phyloP scores from a whole-genome alignment of 2,329 filamentous ascomycete genomes.

The Aspergillus costaricaensis region DNA sequence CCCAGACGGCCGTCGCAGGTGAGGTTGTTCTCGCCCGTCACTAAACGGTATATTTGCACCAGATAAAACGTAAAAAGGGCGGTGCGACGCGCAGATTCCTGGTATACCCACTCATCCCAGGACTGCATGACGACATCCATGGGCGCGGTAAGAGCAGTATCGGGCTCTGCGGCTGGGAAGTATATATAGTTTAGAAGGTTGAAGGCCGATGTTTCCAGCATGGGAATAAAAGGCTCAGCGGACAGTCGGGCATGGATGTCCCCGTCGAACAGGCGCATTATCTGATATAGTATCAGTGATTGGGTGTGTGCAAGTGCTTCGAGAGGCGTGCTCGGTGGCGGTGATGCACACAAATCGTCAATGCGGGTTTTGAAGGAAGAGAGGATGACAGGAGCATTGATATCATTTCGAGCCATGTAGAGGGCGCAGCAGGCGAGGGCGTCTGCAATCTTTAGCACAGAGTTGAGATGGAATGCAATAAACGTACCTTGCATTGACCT shows the following conservation, averaged over 20 bases:
- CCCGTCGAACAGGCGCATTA: slow-evolving; percentile 55
- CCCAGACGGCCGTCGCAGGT: slow-evolving; percentile 32
- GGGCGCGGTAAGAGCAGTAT: slow-evolving; percentile 28
- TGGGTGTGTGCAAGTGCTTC: slow-evolving; percentile 50
- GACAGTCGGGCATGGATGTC: slow-evolving; percentile 47
- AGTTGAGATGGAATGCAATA: background rate
- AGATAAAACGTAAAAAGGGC: slow-evolving; percentile 54
- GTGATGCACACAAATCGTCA: slow-evolving; percentile 45
- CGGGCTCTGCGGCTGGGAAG: slow-evolving; percentile 19
- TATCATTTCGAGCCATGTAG: slow-evolving; percentile 52
- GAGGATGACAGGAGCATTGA: slow-evolving; percentile 53
- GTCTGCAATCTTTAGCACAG: slow-evolving; percentile 39
- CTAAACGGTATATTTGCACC: slow-evolving; percentile 25
- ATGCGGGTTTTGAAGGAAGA: slow-evolving; percentile 51
- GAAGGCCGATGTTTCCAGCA: slow-evolving; percentile 25
- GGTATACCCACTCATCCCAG: slow-evolving; percentile 56
- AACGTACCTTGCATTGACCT: slow-evolving; percentile 51
- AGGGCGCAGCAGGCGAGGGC: slow-evolving; percentile 57
- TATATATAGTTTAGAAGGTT: slow-evolving; percentile 22
- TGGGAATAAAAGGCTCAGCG: slow-evolving; percentile 39
- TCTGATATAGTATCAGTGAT: slow-evolving; percentile 53
- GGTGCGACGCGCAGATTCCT: slow-evolving; percentile 58
- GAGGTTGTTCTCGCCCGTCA: slow-evolving; percentile 20
- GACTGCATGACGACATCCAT: slow-evolving; percentile 47
- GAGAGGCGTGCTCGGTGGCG: slow-evolving; percentile 24